A percentile compares a stretch with the other conserved stretches of the same genome.
Evolutionary conservation across 805 yeast genomes (phyloP).

Genomic region (Ogataea nitratoaversa): DNA sequence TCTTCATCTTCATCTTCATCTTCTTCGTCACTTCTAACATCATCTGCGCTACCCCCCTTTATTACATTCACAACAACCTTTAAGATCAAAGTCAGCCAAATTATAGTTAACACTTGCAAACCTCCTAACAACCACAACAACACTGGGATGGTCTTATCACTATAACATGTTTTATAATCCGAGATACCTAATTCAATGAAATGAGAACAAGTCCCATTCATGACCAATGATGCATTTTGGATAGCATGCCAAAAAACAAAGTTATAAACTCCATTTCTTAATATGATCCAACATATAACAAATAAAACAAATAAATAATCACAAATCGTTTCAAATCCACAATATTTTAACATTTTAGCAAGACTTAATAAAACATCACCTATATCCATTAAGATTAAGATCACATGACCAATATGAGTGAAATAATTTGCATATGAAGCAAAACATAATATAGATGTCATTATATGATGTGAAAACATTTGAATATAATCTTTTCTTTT

Average conservation of each 20-base stretch:
- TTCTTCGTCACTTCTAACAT: conserved; percentile 79
- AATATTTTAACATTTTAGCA: conserved; percentile 76
- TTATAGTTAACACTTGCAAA: conserved; percentile 57
- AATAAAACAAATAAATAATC: conserved; percentile 68
- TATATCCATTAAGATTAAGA: conserved; percentile 76
- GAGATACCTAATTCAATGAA: conserved; percentile 7
- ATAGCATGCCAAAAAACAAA: conserved; percentile 60
- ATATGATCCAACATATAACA: conserved; percentile 60
- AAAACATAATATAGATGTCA: conserved; percentile 61
- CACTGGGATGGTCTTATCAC: conserved; percentile 37
- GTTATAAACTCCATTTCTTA: conserved; percentile 73
- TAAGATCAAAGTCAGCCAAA: conserved; percentile 74
- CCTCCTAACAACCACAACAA: conserved; percentile 58
- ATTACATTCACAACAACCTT: conserved; percentile 69
- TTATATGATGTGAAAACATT: conserved; percentile 86
- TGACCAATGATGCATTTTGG: conserved; percentile 39
- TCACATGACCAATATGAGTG: conserved; percentile 73
- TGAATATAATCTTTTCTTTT: conserved; percentile 78
- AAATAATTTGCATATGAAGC: conserved; percentile 75
- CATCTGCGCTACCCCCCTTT: conserved; percentile 76
- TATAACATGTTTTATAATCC: conserved; percentile 45
- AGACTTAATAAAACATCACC: conserved; percentile 68
- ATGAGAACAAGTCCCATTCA: conserved; percentile 42
- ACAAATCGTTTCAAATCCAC: conserved; percentile 56
- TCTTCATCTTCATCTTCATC: too few species aligned